Percentiles rank a stretch among this genome's conserved stretches.
phyloP scores from a whole-genome alignment of 2,329 filamentous ascomycete genomes.

The Nigrograna mackinnonii region DNA sequence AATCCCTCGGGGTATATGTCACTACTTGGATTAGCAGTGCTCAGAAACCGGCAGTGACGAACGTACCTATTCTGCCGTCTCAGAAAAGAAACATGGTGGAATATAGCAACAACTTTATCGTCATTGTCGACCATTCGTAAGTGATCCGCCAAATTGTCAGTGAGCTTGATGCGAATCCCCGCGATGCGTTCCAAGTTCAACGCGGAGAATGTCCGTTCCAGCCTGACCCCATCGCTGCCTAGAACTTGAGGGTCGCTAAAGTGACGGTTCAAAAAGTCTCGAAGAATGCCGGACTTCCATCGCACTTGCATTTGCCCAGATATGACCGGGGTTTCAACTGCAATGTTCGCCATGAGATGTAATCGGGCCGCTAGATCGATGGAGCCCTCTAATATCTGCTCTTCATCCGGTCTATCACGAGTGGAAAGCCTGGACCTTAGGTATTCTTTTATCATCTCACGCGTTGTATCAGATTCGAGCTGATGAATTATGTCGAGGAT shows the following conservation, averaged over 20 bases:
- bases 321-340: slow-evolving; percentile 5
- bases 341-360: slow-evolving; percentile 16
- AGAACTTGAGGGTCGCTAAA: slow-evolving; percentile 5
- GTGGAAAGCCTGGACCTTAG: slow-evolving; percentile 10
- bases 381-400: slow-evolving; percentile 11
- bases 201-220: slow-evolving; percentile 17
- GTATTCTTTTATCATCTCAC: slow-evolving; percentile 5
- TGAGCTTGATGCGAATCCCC: slow-evolving; percentile 43
- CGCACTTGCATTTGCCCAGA: slow-evolving; percentile 9
- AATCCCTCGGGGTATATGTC: slow-evolving; percentile 33
- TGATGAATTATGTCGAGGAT: slow-evolving; percentile 15
- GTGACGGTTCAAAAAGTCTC: slow-evolving; percentile 2
- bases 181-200: slow-evolving; percentile 32
- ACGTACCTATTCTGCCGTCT: slow-evolving; percentile 20
- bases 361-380: slow-evolving; percentile 18
- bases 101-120: slow-evolving; percentile 44
- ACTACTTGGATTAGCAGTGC: slow-evolving; percentile 5
- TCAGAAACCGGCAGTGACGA: not conserved
- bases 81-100: slow-evolving; percentile 46
- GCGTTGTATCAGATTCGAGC: slow-evolving; percentile 6
- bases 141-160: slow-evolving; percentile 48
- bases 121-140: slow-evolving; percentile 40
- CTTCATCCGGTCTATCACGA: slow-evolving; percentile 6
- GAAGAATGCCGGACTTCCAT: slow-evolving; percentile 8
- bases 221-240: slow-evolving; percentile 11